phyloP scores from a whole-genome alignment of 805 yeast genomes.

The Suhomyces vadensis region DNA sequence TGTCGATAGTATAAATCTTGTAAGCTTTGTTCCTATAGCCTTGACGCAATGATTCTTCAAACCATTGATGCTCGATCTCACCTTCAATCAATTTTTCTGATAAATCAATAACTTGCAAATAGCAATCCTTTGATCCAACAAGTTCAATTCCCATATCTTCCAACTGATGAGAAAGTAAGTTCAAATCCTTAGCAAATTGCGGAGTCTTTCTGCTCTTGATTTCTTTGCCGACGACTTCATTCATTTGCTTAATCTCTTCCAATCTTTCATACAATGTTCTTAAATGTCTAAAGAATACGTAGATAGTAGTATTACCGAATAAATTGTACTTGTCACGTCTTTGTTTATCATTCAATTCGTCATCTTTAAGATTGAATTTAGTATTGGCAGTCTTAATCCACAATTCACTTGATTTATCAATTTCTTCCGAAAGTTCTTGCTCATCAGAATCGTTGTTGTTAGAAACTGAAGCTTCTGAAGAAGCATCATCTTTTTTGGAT shows the following conservation, averaged over 20 bases:
- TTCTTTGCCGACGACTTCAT: constrained; percentile 71
- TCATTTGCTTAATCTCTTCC: constrained; percentile 70
- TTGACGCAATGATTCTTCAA: constrained; percentile 93
- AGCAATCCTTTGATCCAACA: constrained; percentile 61
- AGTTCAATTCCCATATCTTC: constrained; percentile 79
- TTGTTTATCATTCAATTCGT: constrained; percentile 22
- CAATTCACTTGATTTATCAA: constrained; percentile 41
- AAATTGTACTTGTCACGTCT: constrained; percentile 64
- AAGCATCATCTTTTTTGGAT: constrained; percentile 33
- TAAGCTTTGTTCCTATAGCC: constrained; percentile 93
- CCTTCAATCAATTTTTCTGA: constrained; percentile 82
- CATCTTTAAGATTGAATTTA: constrained; percentile 28
- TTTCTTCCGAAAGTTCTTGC: constrained; percentile 29
- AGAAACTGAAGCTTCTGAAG: constrained; percentile 29
- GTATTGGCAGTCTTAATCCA: constrained; percentile 43
- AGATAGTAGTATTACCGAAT: constrained; percentile 85
- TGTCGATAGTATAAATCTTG: constrained; percentile 89
- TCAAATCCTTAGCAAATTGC: constrained; percentile 84
- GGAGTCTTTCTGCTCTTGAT: constrained; percentile 62
- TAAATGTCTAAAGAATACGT: constrained; percentile 85
- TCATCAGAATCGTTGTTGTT: constrained; percentile 34
- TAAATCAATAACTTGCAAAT: constrained; percentile 72
- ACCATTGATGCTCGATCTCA: constrained; percentile 89
- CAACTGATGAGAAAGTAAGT: constrained; percentile 75
- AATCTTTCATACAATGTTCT: constrained; percentile 80